phyloP scores from a whole-genome alignment of 768 basidiomycete genomes.

The Galerina marginata region DNA sequence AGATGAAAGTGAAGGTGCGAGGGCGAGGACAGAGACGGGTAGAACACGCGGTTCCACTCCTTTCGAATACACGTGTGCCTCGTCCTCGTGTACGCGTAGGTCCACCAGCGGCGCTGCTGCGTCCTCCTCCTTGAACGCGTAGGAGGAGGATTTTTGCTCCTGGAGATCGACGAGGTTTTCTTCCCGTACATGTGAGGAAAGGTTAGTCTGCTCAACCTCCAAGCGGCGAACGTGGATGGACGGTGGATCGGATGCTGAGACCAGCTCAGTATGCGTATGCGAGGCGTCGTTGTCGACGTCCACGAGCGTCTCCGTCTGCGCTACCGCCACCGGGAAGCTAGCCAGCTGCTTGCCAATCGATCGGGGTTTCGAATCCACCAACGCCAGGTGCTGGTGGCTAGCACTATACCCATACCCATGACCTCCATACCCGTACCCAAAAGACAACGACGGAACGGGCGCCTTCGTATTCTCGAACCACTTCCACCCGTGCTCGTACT shows the following conservation, averaged over 20 bases:
- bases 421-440: neutral
- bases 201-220: neutral
- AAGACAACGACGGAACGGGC: neutral
- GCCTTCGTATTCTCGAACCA: conserved; percentile 12
- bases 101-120: neutral
- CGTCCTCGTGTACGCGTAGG: neutral
- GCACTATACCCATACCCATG: too few relatives aligned
- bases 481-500: conserved; percentile 18
- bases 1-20: too few relatives aligned
- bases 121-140: too few relatives aligned
- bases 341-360: neutral
- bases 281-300: neutral
- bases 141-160: neutral
- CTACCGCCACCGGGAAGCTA: neutral
- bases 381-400: neutral
- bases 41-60: neutral
- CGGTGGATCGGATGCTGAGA: neutral
- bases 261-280: conserved; percentile 1
- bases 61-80: neutral
- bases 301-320: conserved; percentile 4
- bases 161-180: neutral
- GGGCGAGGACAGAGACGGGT: too few relatives aligned
- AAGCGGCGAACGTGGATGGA: neutral
- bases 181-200: neutral
- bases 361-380: neutral